These are phyloP conservation scores for Oryza brachyantha DNA, from an alignment of 176 grass and related monocot species.

Conservation along the genomic window DNA sequence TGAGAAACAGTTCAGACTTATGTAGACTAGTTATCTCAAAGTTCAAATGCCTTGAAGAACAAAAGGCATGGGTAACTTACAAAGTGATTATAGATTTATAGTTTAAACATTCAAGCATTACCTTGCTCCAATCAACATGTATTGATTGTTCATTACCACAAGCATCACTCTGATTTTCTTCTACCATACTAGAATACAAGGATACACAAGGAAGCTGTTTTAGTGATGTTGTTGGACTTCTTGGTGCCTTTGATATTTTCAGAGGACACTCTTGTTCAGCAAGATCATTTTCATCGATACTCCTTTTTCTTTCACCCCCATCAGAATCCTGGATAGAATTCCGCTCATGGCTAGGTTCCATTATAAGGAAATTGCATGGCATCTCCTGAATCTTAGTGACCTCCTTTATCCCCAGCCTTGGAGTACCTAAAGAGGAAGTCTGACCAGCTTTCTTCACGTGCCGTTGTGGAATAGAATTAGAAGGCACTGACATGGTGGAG, in stretches of 20 bases:
- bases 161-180: conserved; percentile 26
- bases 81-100: conserved; percentile 20
- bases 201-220: conserved; percentile 33
- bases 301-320: conserved; percentile 57
- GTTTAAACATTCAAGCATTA: conserved; percentile 26
- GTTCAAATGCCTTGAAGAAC: conserved; percentile 11
- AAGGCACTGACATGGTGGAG: conserved; percentile 8
- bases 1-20: conserved; percentile 8
- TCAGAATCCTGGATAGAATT: conserved; percentile 42
- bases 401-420: conserved; percentile 19
- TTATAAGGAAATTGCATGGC: conserved; percentile 10
- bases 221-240: conserved; percentile 30
- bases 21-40: conserved; percentile 9
- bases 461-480: conserved; percentile 22
- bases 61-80: conserved; percentile 17
- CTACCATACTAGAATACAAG: conserved; percentile 20
- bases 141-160: conserved; percentile 17
- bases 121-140: conserved; percentile 48
- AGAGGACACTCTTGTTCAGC: conserved; percentile 29
- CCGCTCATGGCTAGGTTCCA: conserved; percentile 30
- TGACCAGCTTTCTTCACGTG: background rate
- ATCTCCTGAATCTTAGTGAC: conserved; percentile 20
- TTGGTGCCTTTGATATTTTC: conserved; percentile 45
- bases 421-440: background rate
- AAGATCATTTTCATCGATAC: conserved; percentile 21